Evolutionary conservation across 1,139 yeast species (phyloP).

Genomic region (Kazachstania sp.): DNA sequence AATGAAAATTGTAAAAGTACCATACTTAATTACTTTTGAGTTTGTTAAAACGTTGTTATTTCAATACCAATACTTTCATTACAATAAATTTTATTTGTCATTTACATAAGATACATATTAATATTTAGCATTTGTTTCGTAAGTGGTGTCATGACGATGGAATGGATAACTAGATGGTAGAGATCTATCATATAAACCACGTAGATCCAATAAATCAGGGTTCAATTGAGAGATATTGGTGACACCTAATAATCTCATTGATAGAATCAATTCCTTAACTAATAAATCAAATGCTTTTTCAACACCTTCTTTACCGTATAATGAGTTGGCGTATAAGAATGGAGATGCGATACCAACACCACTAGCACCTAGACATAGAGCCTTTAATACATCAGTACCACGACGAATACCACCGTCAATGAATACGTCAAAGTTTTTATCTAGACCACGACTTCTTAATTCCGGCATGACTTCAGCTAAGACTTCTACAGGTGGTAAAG

Average conservation of each 20-base stretch:
- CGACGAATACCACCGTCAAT: slow-evolving; percentile 54
- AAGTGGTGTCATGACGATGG: slow-evolving; percentile 1
- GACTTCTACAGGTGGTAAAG: slow-evolving; percentile 60
- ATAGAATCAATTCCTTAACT: slow-evolving; percentile 74
- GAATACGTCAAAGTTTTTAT: slow-evolving; percentile 34
- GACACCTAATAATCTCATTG: slow-evolving; percentile 80
- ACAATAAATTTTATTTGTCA: no score
- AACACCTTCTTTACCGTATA: slow-evolving; percentile 74
- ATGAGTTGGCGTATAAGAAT: slow-evolving; percentile 58
- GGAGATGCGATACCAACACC: slow-evolving; percentile 69
- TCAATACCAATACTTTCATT: no score
- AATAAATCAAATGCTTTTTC: slow-evolving; percentile 63
- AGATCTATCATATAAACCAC: slow-evolving; percentile 12
- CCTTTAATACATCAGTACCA: slow-evolving; percentile 59
- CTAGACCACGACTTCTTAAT: slow-evolving; percentile 47
- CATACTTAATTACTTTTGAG: no score
- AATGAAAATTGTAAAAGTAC: no score
- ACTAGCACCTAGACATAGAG: slow-evolving; percentile 62
- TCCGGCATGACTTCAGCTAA: slow-evolving; percentile 55
- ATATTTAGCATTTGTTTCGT: neutral
- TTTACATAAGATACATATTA: neutral
- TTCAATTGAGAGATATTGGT: slow-evolving; percentile 53
- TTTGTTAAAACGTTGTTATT: no score
- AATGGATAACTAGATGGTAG: neutral
- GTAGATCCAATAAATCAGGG: slow-evolving; percentile 45